Evolutionary conservation across 169 alveolate genomes (phyloP).

Genomic region (Eimeria tenella): DNA sequence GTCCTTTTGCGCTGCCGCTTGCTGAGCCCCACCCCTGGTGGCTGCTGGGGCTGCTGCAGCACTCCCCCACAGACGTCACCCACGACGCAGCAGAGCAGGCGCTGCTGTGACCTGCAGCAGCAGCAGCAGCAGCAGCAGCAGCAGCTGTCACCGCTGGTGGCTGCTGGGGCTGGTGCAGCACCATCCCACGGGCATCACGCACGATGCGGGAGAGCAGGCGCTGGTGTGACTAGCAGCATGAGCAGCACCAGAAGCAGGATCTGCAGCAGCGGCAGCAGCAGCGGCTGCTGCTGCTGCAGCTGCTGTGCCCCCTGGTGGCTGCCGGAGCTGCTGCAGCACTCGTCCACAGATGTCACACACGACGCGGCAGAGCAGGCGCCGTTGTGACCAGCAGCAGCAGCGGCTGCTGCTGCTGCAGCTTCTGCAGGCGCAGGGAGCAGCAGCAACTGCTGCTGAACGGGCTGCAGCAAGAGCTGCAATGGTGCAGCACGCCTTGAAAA

Average conservation of each 20-base stretch:
- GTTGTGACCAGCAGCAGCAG: background rate
- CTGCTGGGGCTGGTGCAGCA: slow-evolving; percentile 7
- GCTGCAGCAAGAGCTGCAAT: background rate
- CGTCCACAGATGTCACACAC: background rate
- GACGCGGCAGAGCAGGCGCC: background rate
- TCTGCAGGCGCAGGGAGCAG: background rate
- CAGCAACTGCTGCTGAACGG: background rate
- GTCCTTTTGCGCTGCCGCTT: background rate
- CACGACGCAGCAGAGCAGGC: slow-evolving; percentile 24
- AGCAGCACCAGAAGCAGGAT: background rate
- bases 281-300: background rate
- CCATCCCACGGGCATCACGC: background rate
- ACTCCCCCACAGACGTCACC: slow-evolving; percentile 17
- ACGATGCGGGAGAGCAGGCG: slow-evolving; percentile 25
- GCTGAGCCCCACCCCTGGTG: slow-evolving; percentile 29
- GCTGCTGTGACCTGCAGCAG: slow-evolving; percentile 2
- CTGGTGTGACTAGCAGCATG: background rate
- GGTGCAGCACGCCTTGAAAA: background rate
- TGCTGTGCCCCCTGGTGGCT: background rate
- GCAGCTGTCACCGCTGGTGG: background rate
- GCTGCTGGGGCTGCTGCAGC: slow-evolving; percentile 16
- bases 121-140: slow-evolving; percentile 3
- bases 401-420: slow-evolving; percentile 2
- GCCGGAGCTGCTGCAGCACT: slow-evolving; percentile 5
- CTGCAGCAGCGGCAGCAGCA: background rate